Conservation (phyloP, 768 basidiomycete genomes). For the Lactarius quietus region DNA sequence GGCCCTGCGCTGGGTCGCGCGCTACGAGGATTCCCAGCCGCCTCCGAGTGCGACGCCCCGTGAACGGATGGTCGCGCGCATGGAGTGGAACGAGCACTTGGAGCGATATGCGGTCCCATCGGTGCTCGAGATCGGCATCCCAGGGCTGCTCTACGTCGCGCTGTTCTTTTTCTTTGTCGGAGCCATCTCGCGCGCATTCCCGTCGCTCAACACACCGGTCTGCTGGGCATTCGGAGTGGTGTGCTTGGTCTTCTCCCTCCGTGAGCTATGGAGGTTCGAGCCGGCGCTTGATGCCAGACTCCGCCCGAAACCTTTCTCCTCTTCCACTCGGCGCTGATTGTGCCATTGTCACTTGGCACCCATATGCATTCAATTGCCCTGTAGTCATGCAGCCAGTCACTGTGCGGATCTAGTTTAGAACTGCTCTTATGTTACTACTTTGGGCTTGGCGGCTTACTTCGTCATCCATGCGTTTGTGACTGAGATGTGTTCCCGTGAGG, state of each 20-base stretch:
- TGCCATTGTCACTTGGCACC: too few species aligned
- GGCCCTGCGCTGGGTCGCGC: conserved; percentile 16
- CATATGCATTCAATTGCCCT: not conserved
- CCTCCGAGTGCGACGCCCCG: conserved; percentile 2
- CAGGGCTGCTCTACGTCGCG: conserved; percentile 9
- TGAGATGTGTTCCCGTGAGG: not conserved
- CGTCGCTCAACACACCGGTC: not conserved
- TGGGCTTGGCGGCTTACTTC: not conserved
- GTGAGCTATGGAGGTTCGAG: conserved; percentile 7
- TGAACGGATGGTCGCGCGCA: conserved; percentile 17
- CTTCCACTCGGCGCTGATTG: not conserved
- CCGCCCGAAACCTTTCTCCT: conserved; percentile 10
- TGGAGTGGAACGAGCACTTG: conserved; percentile 19
- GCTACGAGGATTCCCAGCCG: conserved; percentile 4
- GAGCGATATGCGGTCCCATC: conserved; percentile 13
- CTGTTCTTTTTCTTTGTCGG: conserved; percentile 8
- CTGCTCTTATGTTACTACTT: not conserved
- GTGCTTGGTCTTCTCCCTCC: not conserved
- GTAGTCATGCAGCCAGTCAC: too few species aligned
- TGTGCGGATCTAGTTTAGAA: not conserved
- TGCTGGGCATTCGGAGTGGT: not conserved
- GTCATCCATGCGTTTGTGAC: not conserved
- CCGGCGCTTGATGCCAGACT: conserved; percentile 14
- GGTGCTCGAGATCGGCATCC: conserved; percentile 16
- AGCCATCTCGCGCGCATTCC: conserved; percentile 3